Evolutionary conservation across 352 stramenopile species (phyloP), one percentile per base, ranked within the genome.

Genomic region (Phytopythium aichiense): DNA sequence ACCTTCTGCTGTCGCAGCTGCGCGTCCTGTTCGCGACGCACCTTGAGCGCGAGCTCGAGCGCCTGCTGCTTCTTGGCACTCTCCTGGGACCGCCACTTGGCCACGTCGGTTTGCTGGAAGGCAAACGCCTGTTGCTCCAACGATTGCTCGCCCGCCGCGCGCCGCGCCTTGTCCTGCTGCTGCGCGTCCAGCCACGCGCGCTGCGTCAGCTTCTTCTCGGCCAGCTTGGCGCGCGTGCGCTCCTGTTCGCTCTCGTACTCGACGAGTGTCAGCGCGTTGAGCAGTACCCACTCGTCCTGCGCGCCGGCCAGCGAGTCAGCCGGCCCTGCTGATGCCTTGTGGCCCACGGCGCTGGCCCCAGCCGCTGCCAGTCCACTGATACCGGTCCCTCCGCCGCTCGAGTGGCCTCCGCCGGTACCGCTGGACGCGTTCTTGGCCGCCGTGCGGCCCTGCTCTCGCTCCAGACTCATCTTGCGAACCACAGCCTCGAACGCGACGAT

Each of bases 241-340:
- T 77, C 70, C 37, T 86, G 73, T 46, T 84, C 76, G 40, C 73
- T 82, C 50, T 91, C 81, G 63, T 78, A 87, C 60, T 91, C 81
- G 23, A 91, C 79, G n/a, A 87, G 72, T 30, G 77, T 87, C 30
- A 91, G 72, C 13, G 81, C 81, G 53, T 91, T 88, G 13, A 91
- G 73, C 55, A 91, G 68, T 16, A 91, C 81, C 81, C 81, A 91
- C 61, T 91, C 81, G 57, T 91, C 81, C 35, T 87, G 77, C 5
- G 61, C 67, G 40, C 81, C 73, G 1, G 87, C 63, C 33, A 70
- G 66, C 23, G 69, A 56, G 30, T 60, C 59, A 35, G 48, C 70
- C 8, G 59, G 22, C 38, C 48, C 43, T 12, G 12, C 51, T 45
- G 30, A 23, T 60, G 37, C n/a, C 55, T 2, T 61, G 35, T 28